Conservation (phyloP, 352 stramenopile species). For the Aphanomyces invadans region DNA sequence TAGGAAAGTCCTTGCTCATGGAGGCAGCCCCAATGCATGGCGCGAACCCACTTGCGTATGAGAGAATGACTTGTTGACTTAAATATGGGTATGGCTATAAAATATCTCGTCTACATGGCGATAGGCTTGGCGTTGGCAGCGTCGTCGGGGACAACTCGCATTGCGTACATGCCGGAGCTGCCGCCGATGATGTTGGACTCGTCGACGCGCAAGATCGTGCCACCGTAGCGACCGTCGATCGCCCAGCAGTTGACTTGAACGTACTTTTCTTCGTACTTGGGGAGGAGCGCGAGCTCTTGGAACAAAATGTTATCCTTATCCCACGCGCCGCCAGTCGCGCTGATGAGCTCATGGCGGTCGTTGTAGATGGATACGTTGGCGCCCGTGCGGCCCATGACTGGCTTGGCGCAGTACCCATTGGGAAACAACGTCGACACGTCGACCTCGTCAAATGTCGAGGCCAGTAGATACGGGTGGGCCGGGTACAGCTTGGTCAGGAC, state of each 20-base stretch:
- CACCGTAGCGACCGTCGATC: constrained; percentile 19
- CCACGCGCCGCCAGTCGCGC: constrained; percentile 18
- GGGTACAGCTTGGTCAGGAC: constrained; percentile 11
- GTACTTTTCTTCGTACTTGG: constrained; percentile 21
- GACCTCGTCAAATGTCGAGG: constrained; percentile 12
- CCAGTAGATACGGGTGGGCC: constrained; percentile 1
- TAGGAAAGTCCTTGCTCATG: too few relatives aligned
- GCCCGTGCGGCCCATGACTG: constrained; percentile 20
- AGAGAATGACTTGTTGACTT: too few relatives aligned
- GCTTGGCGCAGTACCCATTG: constrained; percentile 15
- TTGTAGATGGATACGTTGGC: constrained; percentile 24
- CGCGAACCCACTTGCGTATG: too few relatives aligned
- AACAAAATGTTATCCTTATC: constrained; percentile 23
- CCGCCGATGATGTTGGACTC: constrained; percentile 24
- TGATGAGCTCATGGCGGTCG: constrained; percentile 18
- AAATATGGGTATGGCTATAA: too few relatives aligned
- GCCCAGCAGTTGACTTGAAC: constrained; percentile 22
- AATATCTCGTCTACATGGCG: too few relatives aligned
- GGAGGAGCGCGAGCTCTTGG: constrained; percentile 20
- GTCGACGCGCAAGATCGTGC: constrained; percentile 16
- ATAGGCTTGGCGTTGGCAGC: too few relatives aligned
- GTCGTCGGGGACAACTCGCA: constrained; percentile 12
- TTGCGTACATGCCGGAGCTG: constrained; percentile 18
- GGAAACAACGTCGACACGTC: constrained; percentile 1
- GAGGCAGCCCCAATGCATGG: too few relatives aligned